Conservation (phyloP, 257 asterid species). For the Solanum tarijense region DNA sequence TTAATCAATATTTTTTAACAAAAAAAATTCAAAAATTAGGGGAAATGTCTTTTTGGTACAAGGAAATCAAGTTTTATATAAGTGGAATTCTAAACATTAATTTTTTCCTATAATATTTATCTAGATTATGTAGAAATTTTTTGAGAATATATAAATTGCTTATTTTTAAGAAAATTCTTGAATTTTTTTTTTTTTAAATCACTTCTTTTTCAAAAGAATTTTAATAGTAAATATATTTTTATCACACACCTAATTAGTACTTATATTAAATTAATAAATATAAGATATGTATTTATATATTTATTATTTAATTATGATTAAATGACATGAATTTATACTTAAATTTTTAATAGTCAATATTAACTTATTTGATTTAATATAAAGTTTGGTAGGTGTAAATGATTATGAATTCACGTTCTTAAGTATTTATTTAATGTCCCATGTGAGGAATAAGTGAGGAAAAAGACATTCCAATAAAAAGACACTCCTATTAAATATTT, state of each 20-base stretch:
- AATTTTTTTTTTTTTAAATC: neutral
- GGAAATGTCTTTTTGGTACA: rapidly evolving
- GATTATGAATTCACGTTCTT: neutral
- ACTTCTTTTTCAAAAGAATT: neutral
- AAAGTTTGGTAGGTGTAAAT: neutral
- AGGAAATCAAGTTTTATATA: neutral
- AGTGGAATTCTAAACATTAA: too few species aligned
- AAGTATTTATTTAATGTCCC: neutral
- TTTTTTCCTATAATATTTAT: rapidly evolving
- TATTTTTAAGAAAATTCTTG: neutral
- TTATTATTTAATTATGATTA: neutral
- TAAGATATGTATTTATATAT: neutral
- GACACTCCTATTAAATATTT: too few species aligned
- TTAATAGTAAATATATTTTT: neutral
- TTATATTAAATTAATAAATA: neutral
- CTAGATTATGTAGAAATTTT: neutral
- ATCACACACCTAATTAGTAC: neutral
- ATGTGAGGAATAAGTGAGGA: neutral
- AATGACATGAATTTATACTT: neutral
- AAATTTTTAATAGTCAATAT: neutral
- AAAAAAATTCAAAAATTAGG: neutral
- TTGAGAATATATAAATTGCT: neutral
- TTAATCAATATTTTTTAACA: too few species aligned
- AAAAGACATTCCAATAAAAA: neutral
- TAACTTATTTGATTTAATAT: neutral